Conservation (phyloP, 805 yeast genomes). For the Candida palmyrensis region DNA sequence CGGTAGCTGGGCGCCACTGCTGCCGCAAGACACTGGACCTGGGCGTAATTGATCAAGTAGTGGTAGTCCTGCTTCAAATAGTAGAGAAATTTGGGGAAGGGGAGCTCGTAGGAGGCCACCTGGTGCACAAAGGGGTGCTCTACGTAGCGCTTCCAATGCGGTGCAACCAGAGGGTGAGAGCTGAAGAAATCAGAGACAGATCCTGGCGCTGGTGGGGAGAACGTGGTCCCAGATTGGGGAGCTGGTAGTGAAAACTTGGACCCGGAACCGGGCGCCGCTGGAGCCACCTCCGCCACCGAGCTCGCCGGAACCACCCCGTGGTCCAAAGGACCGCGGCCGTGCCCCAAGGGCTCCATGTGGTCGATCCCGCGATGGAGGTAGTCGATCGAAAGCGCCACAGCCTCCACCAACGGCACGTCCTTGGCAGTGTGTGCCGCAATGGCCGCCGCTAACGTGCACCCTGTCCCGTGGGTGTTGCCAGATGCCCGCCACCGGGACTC, state of each 20-base stretch:
- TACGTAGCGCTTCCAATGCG: slow-evolving; percentile 54
- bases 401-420: slow-evolving; percentile 38
- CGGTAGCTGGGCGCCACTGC: slow-evolving; percentile 53
- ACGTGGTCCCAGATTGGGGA: background rate
- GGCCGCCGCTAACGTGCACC: slow-evolving; percentile 81
- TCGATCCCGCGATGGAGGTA: slow-evolving; percentile 63
- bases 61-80: slow-evolving; percentile 63
- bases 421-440: slow-evolving; percentile 72
- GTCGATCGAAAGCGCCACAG: slow-evolving; percentile 55
- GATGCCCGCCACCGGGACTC: slow-evolving; percentile 44
- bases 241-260: too few species aligned
- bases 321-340: slow-evolving; percentile 72
- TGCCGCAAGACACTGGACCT: slow-evolving; percentile 59
- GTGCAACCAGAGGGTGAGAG: slow-evolving; percentile 49
- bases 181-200: slow-evolving; percentile 38
- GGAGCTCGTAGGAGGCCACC: slow-evolving; percentile 49
- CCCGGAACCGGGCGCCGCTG: too few species aligned
- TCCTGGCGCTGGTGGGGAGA: background rate
- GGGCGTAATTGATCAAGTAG: slow-evolving; percentile 64
- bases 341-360: slow-evolving; percentile 40
- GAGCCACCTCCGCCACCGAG: slow-evolving; percentile 2
- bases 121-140: slow-evolving; percentile 57
- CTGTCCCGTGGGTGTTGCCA: slow-evolving; percentile 78
- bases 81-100: slow-evolving; percentile 45
- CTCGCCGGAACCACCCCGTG: slow-evolving; percentile 43